Conservation (phyloP, 495 filamentous ascomycete genomes). For the Thozetella sp. region DNA sequence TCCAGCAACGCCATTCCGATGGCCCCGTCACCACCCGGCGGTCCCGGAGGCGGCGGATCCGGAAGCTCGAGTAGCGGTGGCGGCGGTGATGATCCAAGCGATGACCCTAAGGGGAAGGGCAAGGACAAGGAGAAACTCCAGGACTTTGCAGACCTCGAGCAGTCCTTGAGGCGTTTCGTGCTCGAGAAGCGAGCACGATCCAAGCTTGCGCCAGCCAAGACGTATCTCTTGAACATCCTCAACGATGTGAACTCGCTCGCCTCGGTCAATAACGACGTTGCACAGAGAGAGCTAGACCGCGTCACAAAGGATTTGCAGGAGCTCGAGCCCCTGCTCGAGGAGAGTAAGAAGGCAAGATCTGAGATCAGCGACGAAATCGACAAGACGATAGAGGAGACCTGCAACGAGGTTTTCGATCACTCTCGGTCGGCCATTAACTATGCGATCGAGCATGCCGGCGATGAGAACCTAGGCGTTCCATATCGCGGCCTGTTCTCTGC, state of each 20-base stretch:
- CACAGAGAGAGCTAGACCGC: slow-evolving; percentile 81
- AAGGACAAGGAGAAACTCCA: slow-evolving; percentile 85
- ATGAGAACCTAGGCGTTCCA: slow-evolving; percentile 74
- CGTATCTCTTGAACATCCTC: slow-evolving; percentile 92
- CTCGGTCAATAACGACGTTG: slow-evolving; percentile 84
- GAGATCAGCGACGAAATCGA: slow-evolving; percentile 84
- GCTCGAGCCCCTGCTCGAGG: slow-evolving; percentile 82
- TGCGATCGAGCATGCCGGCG: slow-evolving; percentile 74
- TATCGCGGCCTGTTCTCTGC: slow-evolving; percentile 85
- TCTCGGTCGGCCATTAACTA: slow-evolving; percentile 72
- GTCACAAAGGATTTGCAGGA: slow-evolving; percentile 79
- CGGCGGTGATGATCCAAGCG: slow-evolving; percentile 57
- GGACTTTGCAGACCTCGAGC: slow-evolving; percentile 88
- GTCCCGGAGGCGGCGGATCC: slow-evolving; percentile 60
- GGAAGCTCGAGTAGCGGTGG: slow-evolving; percentile 58
- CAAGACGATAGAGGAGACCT: slow-evolving; percentile 79
- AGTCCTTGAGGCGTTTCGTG: slow-evolving; percentile 88
- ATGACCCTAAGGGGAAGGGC: slow-evolving; percentile 80
- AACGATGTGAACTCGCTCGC: slow-evolving; percentile 82
- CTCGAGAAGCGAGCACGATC: slow-evolving; percentile 94
- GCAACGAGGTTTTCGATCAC: slow-evolving; percentile 79
- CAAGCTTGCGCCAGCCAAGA: slow-evolving; percentile 93
- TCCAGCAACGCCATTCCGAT: slow-evolving; percentile 93
- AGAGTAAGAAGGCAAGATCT: slow-evolving; percentile 78
- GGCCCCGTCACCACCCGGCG: slow-evolving; percentile 52